phyloP scores from a whole-genome alignment of 2,329 filamentous ascomycete genomes.

The Exutisphaerella laricina region DNA sequence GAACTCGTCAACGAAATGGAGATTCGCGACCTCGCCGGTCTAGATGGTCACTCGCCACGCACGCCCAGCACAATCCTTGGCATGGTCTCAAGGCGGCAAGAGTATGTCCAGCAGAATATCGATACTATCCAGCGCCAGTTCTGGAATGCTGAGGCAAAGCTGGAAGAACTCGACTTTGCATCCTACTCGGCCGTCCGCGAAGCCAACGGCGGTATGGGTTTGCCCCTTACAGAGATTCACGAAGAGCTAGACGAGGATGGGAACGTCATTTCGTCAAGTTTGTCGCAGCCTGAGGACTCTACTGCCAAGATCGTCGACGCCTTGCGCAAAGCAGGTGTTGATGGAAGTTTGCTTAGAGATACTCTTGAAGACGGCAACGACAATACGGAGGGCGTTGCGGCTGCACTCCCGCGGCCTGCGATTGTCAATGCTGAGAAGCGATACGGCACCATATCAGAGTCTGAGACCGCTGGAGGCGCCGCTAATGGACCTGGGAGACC shows the following conservation, averaged over 20 bases:
- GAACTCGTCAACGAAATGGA: slow-evolving; percentile 59
- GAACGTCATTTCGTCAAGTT: slow-evolving; percentile 61
- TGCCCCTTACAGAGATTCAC: slow-evolving; percentile 82
- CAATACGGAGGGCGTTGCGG: slow-evolving; percentile 11
- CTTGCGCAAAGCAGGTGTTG: slow-evolving; percentile 68
- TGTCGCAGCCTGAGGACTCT: slow-evolving; percentile 56
- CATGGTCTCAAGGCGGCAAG: slow-evolving; percentile 68
- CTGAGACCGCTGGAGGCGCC: slow-evolving; percentile 3
- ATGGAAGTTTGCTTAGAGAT: slow-evolving; percentile 25
- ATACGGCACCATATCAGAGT: not conserved
- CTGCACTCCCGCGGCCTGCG: slow-evolving; percentile 8
- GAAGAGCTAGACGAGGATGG: slow-evolving; percentile 89
- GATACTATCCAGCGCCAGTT: slow-evolving; percentile 68
- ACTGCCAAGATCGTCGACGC: slow-evolving; percentile 65
- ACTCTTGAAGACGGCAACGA: slow-evolving; percentile 1
- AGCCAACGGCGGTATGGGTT: slow-evolving; percentile 54
- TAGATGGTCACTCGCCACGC: slow-evolving; percentile 41
- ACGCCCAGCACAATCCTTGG: slow-evolving; percentile 59
- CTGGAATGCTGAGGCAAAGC: slow-evolving; percentile 60
- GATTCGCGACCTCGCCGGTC: slow-evolving; percentile 50
- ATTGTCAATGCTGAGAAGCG: slow-evolving; percentile 12
- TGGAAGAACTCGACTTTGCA: slow-evolving; percentile 52
- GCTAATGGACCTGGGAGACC: slow-evolving; percentile 15
- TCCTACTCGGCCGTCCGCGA: slow-evolving; percentile 24
- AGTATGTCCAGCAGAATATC: slow-evolving; percentile 84